Base-by-base conservation (phyloP, 2,329 filamentous ascomycete genomes). In the Monilinia fructigena region DNA sequence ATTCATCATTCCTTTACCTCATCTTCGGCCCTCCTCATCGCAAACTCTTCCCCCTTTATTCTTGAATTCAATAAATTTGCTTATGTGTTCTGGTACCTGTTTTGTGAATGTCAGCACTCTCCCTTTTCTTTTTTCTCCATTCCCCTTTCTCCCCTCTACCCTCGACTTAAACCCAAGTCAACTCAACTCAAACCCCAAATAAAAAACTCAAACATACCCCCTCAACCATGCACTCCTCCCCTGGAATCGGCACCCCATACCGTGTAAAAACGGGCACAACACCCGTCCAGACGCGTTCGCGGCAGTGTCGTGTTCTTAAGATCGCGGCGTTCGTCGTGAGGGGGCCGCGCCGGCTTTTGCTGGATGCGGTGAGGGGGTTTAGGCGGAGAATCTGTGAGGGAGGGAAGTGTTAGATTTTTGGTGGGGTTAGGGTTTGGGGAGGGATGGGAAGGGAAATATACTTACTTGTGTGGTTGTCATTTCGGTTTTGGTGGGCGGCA, bases 401-500 rank as follows among this genome's bases (percentile, higher is more conserved):
- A 23, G 45, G 16, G 23, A 2, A 48, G 5, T 31, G 26, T 61
- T 61, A 5, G 38, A 4, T 2, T 26, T 16, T 16, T 23, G 26
- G 2, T 7, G n/a, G 38, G 8, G 38, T 16, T 20, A 47, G n/a
- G 11, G 4, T 23, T 28, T 28, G 18, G 2, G 45, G 6, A 12
- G 53, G 20, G 14, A 48, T 10, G 31, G 40, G 55, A 31, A 14
- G 28, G n/a, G 60, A 50, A 18, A 50, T 56, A 7, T 35, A 35
- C 31, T 35, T 35, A 35, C 31, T 35, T 35, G 31, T 35, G 92
- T 96, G 67, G 85, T 87, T 68, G 86, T 85, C 81, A 95, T 84
- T 81, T 96, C 92, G 14, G 87, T 86, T 56, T 82, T 82, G 55
- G 87, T 89, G 1, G 91, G 91, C 5, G 91, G 91, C 7, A 87